Conservation (phyloP, 2,329 filamentous ascomycete genomes). For the Sordariomycetes sp. region DNA sequence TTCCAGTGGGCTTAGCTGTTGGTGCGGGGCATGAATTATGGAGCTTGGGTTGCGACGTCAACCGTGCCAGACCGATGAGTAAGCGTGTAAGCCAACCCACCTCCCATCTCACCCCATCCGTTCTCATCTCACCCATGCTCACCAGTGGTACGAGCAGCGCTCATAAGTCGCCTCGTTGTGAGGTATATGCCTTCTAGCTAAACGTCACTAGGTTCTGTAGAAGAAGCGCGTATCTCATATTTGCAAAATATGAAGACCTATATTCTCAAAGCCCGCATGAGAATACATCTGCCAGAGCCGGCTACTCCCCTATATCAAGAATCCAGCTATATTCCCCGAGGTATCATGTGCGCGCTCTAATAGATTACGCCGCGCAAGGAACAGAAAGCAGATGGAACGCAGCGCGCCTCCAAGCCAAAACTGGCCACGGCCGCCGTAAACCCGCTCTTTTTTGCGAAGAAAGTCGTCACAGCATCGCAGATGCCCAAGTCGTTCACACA, state of each 20-base stretch:
- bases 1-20: background rate
- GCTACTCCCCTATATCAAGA: background rate
- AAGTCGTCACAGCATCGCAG: background rate
- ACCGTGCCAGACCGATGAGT: background rate
- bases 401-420: background rate
- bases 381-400: background rate
- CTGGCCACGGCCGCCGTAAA: background rate
- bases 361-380: background rate
- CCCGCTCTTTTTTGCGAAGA: background rate
- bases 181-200: no score
- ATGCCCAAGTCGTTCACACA: background rate
- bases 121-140: background rate
- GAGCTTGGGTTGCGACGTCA: background rate
- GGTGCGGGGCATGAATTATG: background rate
- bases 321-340: background rate
- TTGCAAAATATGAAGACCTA: background rate
- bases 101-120: background rate
- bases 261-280: background rate
- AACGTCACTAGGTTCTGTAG: no score
- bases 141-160: background rate
- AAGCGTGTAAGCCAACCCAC: background rate
- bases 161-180: background rate
- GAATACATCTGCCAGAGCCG: background rate
- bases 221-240: no score
- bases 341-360: background rate